These are phyloP conservation scores for Periconia digitata DNA, from an alignment of 2,329 filamentous ascomycete genomes.

Conservation along the genomic window DNA sequence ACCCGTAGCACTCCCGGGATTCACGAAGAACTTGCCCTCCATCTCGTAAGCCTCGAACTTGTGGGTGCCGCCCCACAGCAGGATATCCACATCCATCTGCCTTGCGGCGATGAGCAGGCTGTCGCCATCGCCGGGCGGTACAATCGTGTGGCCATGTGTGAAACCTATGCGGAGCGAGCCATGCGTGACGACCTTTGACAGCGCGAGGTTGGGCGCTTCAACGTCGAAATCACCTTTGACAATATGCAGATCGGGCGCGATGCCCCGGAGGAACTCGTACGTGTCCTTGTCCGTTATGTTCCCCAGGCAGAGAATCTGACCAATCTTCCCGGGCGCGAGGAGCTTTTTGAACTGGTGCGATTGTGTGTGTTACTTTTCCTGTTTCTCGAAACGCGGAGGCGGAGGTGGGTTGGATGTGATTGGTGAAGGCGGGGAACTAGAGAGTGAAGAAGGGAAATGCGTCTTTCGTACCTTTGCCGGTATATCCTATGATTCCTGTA, in stretches of 20 bases:
- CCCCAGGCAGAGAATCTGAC: constrained; percentile 60
- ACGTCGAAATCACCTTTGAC: constrained; percentile 72
- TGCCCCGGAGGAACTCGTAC: constrained; percentile 57
- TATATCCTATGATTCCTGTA: constrained; percentile 44
- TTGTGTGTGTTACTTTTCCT: neutral
- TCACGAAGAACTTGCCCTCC: constrained; percentile 72
- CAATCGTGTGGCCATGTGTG: constrained; percentile 71
- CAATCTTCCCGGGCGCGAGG: constrained; percentile 60
- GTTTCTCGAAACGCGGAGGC: neutral
- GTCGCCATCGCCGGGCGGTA: constrained; percentile 68
- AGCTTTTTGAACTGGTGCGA: constrained; percentile 53
- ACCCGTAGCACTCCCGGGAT: constrained; percentile 68
- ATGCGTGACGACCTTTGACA: constrained; percentile 71
- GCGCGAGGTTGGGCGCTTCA: constrained; percentile 64
- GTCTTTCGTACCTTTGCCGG: constrained; percentile 42
- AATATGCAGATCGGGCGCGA: constrained; percentile 65
- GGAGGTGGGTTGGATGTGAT: constrained; percentile 2
- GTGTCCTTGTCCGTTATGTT: constrained; percentile 61
- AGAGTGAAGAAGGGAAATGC: neutral
- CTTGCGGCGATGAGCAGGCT: constrained; percentile 67
- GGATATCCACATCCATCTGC: constrained; percentile 71
- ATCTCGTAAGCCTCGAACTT: constrained; percentile 72
- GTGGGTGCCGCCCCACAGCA: constrained; percentile 71
- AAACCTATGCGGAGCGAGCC: constrained; percentile 69
- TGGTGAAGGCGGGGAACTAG: neutral